Evolutionary conservation across 495 filamentous ascomycete species (phyloP).

Genomic region (Rhizodiscina lignyota): DNA sequence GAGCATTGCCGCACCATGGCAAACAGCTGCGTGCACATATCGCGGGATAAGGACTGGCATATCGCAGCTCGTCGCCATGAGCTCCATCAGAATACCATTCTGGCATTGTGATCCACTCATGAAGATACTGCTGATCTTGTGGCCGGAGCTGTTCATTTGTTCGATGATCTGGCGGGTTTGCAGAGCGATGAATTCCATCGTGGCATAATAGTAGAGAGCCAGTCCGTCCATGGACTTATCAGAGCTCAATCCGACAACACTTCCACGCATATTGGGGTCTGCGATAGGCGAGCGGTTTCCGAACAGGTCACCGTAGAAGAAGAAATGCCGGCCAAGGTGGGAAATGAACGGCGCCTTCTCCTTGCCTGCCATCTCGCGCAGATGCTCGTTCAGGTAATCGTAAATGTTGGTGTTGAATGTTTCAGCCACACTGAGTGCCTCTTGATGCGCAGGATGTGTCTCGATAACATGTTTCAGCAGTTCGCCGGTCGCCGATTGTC

Average conservation of each 20-base stretch:
- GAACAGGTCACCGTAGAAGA: conserved; percentile 98
- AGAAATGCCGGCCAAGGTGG: conserved; percentile 81
- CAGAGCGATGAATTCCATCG: conserved; percentile 92
- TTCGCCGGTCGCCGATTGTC: conserved; percentile 89
- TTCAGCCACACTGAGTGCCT: conserved; percentile 58
- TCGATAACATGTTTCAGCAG: conserved; percentile 84
- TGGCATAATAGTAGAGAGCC: conserved; percentile 79
- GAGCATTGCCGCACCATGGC: conserved; percentile 92
- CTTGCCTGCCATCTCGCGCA: conserved; percentile 54
- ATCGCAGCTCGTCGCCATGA: conserved; percentile 77
- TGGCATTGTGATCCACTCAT: conserved; percentile 97
- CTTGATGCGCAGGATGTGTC: conserved; percentile 74
- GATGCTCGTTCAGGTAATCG: conserved; percentile 81
- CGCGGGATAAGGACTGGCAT: conserved; percentile 85
- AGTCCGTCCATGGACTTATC: conserved; percentile 76
- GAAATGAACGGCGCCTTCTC: conserved; percentile 54
- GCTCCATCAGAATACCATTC: conserved; percentile 75
- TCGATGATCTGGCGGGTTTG: conserved; percentile 93
- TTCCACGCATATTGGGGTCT: conserved; percentile 78
- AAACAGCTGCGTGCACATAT: conserved; percentile 91
- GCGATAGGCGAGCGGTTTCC: conserved; percentile 91
- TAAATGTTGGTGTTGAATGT: conserved; percentile 72
- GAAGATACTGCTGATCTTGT: conserved; percentile 79
- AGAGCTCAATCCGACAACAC: conserved; percentile 67
- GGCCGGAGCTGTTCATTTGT: conserved; percentile 74